Conservation (phyloP, 1,284 basidiomycete species). For the Tilletia setariae region DNA sequence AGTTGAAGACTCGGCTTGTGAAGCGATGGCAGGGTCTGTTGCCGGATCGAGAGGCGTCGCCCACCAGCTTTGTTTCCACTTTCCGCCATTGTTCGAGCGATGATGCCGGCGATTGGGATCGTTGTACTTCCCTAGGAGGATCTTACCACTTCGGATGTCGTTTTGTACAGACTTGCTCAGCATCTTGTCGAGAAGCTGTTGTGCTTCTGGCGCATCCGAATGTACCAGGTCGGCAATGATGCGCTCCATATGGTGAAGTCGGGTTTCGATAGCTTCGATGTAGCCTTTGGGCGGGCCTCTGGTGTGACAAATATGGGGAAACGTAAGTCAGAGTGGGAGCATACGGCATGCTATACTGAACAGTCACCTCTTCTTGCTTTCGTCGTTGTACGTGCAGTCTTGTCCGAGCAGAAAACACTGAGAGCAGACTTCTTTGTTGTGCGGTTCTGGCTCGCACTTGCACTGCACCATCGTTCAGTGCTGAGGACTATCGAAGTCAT, state of each 20-base stretch:
- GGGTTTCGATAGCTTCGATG: conserved; percentile 82
- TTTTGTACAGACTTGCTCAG: conserved; percentile 29
- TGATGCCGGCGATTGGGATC: neutral
- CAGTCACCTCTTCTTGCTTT: conserved; percentile 13
- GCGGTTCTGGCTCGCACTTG: conserved; percentile 7
- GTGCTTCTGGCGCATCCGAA: conserved; percentile 66
- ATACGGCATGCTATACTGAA: neutral
- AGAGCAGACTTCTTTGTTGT: neutral
- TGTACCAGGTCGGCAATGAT: conserved; percentile 69
- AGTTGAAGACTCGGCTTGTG: no score
- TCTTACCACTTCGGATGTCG: conserved; percentile 10
- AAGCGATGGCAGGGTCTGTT: neutral
- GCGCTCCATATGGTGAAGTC: conserved; percentile 80
- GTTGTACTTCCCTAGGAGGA: neutral
- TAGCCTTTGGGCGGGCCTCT: conserved; percentile 80
- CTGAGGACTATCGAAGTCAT: neutral
- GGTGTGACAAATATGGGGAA: neutral
- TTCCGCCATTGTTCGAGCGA: neutral
- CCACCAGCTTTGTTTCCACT: conserved; percentile 16
- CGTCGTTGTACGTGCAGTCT: conserved; percentile 2
- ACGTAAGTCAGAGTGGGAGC: neutral
- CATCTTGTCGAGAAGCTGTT: conserved; percentile 64
- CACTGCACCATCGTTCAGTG: conserved; percentile 1
- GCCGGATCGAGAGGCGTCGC: neutral
- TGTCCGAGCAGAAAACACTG: conserved; percentile 7